phyloP scores from a whole-genome alignment of 2,329 filamentous ascomycete species.

The Metarhizium brunneum region DNA sequence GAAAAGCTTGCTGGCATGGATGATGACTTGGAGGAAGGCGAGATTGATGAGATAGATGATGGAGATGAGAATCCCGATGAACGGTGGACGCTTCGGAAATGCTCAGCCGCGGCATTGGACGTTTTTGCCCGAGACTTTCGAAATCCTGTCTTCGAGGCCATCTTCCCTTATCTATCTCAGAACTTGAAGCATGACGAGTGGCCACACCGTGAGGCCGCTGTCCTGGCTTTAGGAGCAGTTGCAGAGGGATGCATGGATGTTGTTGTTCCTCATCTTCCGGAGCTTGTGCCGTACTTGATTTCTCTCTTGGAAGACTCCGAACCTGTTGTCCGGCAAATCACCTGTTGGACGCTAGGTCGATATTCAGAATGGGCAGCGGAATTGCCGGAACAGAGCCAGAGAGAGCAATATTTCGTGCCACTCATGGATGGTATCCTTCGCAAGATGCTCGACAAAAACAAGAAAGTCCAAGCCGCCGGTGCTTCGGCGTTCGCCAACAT shows the following conservation, averaged over 20 bases:
- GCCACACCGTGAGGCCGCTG: slow-evolving; percentile 87
- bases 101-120: slow-evolving; percentile 89
- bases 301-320: slow-evolving; percentile 75
- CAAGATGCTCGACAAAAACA: slow-evolving; percentile 95
- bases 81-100: slow-evolving; percentile 91
- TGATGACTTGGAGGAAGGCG: slow-evolving; percentile 78
- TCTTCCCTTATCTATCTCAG: slow-evolving; percentile 83
- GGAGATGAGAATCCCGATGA: slow-evolving; percentile 85
- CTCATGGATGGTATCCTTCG: slow-evolving; percentile 94
- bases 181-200: slow-evolving; percentile 85
- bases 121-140: slow-evolving; percentile 89
- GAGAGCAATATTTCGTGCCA: slow-evolving; percentile 76
- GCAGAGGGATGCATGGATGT: slow-evolving; percentile 89
- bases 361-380: slow-evolving; percentile 89
- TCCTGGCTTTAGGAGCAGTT: slow-evolving; percentile 87
- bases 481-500: slow-evolving; percentile 94
- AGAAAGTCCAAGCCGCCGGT: slow-evolving; percentile 93
- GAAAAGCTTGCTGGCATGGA: slow-evolving; percentile 51
- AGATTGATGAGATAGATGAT: slow-evolving; percentile 67
- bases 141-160: slow-evolving; percentile 78
- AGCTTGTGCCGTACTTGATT: slow-evolving; percentile 84
- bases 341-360: slow-evolving; percentile 91
- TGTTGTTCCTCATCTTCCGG: slow-evolving; percentile 81
- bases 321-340: slow-evolving; percentile 90
- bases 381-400: slow-evolving; percentile 56